Evolutionary conservation across 805 yeast species (phyloP).

Genomic region (Saccharomycopsis sp.): DNA sequence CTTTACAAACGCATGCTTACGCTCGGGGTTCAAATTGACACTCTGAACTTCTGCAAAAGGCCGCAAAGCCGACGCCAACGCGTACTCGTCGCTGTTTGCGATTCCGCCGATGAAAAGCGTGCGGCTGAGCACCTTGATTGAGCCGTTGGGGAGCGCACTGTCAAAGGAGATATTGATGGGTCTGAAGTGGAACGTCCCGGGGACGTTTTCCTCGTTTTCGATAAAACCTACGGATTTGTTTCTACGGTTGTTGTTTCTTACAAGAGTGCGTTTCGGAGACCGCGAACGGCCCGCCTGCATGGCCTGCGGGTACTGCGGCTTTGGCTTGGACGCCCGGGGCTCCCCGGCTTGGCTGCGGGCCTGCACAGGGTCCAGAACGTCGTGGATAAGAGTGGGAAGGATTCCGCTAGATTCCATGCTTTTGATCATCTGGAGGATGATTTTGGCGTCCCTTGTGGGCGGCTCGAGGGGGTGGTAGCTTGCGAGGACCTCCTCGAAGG

Average conservation of each 20-base stretch:
- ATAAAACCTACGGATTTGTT: not conserved
- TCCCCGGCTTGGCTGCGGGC: no score
- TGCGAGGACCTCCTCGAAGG: not conserved
- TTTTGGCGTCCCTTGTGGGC: not conserved
- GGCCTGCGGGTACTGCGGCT: no score
- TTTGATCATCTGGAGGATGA: not conserved
- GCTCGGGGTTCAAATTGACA: conserved; percentile 74
- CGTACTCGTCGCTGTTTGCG: conserved; percentile 69
- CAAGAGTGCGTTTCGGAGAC: not conserved
- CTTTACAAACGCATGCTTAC: conserved; percentile 93
- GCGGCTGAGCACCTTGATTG: conserved; percentile 76
- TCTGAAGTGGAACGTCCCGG: conserved; percentile 68
- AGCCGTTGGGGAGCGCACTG: conserved; percentile 62
- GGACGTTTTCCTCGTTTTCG: conserved; percentile 24
- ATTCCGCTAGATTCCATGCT: not conserved
- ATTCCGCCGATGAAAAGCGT: conserved; percentile 93
- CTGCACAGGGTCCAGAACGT: no score
- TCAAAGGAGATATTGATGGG: conserved; percentile 69
- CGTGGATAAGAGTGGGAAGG: no score
- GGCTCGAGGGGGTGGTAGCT: not conserved
- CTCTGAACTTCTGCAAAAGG: conserved; percentile 90
- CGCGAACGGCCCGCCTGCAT: not conserved
- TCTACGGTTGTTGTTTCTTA: not conserved
- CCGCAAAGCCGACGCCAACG: conserved; percentile 58
- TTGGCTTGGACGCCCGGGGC: no score